phyloP scores from a whole-genome alignment of 495 filamentous ascomycete species.

The Tuber indicum region DNA sequence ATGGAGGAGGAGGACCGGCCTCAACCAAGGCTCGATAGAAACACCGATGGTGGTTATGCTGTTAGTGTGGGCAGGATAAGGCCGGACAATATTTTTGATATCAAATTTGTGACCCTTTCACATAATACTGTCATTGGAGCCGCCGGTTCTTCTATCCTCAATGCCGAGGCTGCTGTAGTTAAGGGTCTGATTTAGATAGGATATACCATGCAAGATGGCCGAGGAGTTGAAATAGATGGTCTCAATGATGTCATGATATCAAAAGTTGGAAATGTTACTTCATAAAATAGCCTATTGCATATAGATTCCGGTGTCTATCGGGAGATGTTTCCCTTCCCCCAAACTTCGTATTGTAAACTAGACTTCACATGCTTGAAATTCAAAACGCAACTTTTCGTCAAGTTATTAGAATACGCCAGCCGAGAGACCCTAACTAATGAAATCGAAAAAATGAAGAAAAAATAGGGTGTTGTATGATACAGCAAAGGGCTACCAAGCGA shows the following conservation, averaged over 20 bases:
- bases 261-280: background rate
- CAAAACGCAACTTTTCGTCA: conserved; percentile 2
- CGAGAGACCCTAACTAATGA: background rate
- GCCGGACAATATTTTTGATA: conserved; percentile 71
- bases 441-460: conserved; percentile 8
- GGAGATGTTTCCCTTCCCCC: background rate
- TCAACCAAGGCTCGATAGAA: conserved; percentile 75
- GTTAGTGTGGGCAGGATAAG: conserved; percentile 74
- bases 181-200: conserved; percentile 66
- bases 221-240: background rate
- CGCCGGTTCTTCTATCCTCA: conserved; percentile 87
- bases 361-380: background rate
- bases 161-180: conserved; percentile 85
- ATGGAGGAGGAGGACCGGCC: conserved; percentile 75
- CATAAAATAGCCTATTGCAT: background rate
- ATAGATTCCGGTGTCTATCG: background rate
- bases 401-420: background rate
- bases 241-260: background rate
- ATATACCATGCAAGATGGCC: background rate
- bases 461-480: background rate
- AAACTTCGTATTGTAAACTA: background rate
- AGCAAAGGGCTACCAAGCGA: background rate
- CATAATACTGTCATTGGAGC: conserved; percentile 94
- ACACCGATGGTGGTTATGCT: conserved; percentile 67
- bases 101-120: conserved; percentile 73